Evolutionary conservation across 345 rosid species (phyloP), one percentile per base, ranked within the genome.

Genomic region (Eucalyptus regnans): DNA sequence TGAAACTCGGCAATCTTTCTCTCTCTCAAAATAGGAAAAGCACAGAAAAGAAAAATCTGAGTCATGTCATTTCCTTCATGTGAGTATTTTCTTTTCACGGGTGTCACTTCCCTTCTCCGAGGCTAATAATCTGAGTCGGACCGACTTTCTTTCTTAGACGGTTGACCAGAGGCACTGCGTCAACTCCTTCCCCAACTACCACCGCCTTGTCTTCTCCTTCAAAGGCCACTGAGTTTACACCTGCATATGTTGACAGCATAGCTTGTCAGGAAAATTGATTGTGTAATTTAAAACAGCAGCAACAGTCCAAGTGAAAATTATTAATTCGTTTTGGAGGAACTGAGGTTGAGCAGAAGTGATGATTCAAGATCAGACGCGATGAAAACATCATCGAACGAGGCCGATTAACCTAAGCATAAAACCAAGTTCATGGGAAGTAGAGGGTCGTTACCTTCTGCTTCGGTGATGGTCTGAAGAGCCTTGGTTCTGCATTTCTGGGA

Each of bases 121-220:
- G 89, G 88, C 91, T 92, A 54, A 92, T 33, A 37, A 94, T 84
- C 5, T 92, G 90, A 7, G 96, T 88, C 1, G 25, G 86, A 16
- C 96, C 96, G 88, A 94, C 92, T 84, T 95, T 93, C 90, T 93
- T 93, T 91, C 95, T 91, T 23, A 94, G 89, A 48, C 87, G 68
- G 43, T 18, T 12, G 27, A 87, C 93, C 90, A 95, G 87, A 23
- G 46, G 7, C 16, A 90, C 95, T 2, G 90, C 90, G 31, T 93
- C 95, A 20, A 95, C 91, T 25, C 92, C 94, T 15, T 95, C 93
- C 87, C 95, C 96, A 51, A 91, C 91, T 62, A 92, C 93, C 87
- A 68, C 94, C 90, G 94, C 95, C 88, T 91, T 95, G 60, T 92
- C 84, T 9, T 92, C 89, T 88, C 97, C 95, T 91, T 94, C 95